Evolutionary conservation across 2,329 filamentous ascomycete genomes (phyloP), one percentile per base, ranked within the genome.

Genomic region (Aspergillus fumigatus): DNA sequence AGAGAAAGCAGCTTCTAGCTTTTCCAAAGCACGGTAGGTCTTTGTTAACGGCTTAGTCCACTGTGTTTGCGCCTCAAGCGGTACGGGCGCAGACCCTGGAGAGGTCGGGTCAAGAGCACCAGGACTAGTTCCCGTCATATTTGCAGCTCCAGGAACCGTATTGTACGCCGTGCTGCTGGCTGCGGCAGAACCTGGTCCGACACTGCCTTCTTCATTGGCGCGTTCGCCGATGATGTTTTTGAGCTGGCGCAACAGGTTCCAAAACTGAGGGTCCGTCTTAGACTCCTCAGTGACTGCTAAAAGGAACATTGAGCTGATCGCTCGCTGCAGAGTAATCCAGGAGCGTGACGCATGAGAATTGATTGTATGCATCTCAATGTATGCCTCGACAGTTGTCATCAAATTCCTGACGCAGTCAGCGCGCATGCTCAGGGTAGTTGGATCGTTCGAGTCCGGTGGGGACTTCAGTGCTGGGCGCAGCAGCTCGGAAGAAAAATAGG

Each of bases 401-500:
- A 86, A 72, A 59, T 80, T 82, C 50, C 80, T 75, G 38, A 86
- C 75, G 63, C 83, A 86, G 55, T 80, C 79, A 52, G 78, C 77
- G 47, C 80, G 79, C 65, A 85, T 70, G 35, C 65, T 67, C 7
- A 65, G 57, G 6, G 66, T 67, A 23, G 62, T 60, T n/a, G 77
- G 10, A 70, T 79, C 65, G 70, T 76, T 59, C 69, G 74, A 43
- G 41, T 79, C 77, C 8, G 74, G 75, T 47, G 75, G 73, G 9
- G 80, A 77, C 63, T 82, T 85, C 64, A 87, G 78, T 25, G 83
- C 81, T 35, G 84, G 83, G 32, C 84, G 79, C 65, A 82, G 86
- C 32, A 86, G 79, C 70, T 86, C 84, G 4, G 84, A 85, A 23
- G 80, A 80, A 57, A 85, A 80, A 67, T 86, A 87, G 7, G 82